Evolutionary conservation across 768 basidiomycete species (phyloP), one percentile per base, ranked within the genome.

Genomic region (Infundibulicybe gibba): DNA sequence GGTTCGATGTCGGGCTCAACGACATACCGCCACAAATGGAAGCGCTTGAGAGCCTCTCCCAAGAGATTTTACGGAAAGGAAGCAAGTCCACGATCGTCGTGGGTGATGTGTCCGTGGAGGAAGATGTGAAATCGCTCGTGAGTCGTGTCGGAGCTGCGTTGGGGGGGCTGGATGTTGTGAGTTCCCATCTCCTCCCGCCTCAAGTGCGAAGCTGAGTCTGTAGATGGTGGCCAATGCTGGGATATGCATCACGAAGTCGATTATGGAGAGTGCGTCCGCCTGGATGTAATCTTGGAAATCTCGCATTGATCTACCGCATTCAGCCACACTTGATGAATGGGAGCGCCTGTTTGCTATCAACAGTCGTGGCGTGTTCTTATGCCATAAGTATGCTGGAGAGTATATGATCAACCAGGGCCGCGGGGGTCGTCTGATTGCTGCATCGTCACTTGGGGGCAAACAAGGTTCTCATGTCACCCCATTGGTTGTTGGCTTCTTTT

Each of bases 211-310:
- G 34, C 45, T 21, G 31, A 30, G 30, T 5, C n/a, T 39, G 13
- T 44, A 67, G 67, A 65, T 69, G 62, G 64, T 69, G 20, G 67
- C 67, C 12, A 69, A 69, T 44, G 67, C 67, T 1, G 67, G 67
- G 1, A 57, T 65, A 19, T 51, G 52, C n/a, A 43, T 50, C 6
- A 19, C 50, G 1, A 53, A 51, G 17, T 45, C 48, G 0, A 50
- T 64, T 13, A 34, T 54, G 2, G 61, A 64, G 16, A 55, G 60
- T 63, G 45, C 14, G 58, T 49, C 12, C 12, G 20, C 19, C 15
- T 38, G 3, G n/a, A 20, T 31, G 19, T 30, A 11, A n/a, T 25
- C 20, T 32, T 13, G 5, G 41, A n/a, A 17, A 19, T 49, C 4
- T 38, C 32, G 43, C 13, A 34, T 17, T 31, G 13, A 15, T 32